phyloP scores from a whole-genome alignment of 2,329 filamentous ascomycete genomes.

The Gyromitra esculenta region DNA sequence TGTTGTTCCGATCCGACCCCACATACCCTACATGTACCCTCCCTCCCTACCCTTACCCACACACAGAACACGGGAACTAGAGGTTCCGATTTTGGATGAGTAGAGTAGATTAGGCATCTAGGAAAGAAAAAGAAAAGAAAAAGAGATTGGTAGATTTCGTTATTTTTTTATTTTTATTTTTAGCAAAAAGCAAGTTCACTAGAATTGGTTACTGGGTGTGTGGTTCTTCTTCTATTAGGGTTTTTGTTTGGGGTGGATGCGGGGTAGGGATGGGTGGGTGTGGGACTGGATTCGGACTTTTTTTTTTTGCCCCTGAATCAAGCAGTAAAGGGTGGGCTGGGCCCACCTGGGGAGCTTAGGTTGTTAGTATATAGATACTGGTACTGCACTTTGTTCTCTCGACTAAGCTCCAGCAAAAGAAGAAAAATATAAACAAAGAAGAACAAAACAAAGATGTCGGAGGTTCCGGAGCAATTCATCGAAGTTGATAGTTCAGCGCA shows the following conservation, averaged over 20 bases:
- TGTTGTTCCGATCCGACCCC: too few species aligned
- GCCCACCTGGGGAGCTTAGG: neutral
- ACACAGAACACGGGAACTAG: too few species aligned
- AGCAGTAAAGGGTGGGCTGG: neutral
- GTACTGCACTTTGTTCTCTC: neutral
- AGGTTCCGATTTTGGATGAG: too few species aligned
- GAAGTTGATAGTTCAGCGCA: neutral
- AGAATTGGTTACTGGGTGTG: neutral
- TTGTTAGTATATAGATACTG: slow-evolving; percentile 9
- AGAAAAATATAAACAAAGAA: neutral
- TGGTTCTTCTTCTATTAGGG: neutral
- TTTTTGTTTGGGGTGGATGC: neutral
- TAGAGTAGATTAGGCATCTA: too few species aligned
- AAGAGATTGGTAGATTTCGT: too few species aligned
- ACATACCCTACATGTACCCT: too few species aligned
- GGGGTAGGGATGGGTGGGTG: neutral
- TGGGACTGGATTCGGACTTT: neutral
- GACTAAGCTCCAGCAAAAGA: too few species aligned
- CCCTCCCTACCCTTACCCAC: too few species aligned
- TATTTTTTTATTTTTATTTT: too few species aligned
- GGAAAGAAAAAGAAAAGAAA: too few species aligned
- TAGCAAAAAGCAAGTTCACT: too few species aligned
- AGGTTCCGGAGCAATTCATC: neutral
- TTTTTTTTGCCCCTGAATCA: neutral
- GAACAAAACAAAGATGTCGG: slow-evolving; percentile 14